phyloP scores from a whole-genome alignment of 805 yeast species.

The Candida railenensis region DNA sequence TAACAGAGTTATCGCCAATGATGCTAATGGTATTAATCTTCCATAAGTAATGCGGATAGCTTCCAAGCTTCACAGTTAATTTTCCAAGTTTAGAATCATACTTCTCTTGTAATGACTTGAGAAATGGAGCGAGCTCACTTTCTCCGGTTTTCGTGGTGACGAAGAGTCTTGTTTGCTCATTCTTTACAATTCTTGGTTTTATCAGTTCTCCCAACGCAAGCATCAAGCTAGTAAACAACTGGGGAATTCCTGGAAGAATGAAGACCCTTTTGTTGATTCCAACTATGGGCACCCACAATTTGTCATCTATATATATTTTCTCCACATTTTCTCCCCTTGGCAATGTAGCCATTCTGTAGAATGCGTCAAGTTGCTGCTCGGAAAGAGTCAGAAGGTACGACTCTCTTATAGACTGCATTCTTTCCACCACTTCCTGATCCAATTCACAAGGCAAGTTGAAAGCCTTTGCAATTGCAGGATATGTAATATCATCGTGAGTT shows the following conservation, averaged over 20 bases:
- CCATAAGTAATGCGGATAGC: slow-evolving; percentile 76
- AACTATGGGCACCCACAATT: slow-evolving; percentile 84
- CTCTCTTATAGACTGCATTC: slow-evolving; percentile 55
- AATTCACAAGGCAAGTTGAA: slow-evolving; percentile 49
- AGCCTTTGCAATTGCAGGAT: slow-evolving; percentile 69
- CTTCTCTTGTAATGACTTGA: slow-evolving; percentile 49
- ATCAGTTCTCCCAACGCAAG: slow-evolving; percentile 39
- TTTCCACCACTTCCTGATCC: slow-evolving; percentile 55
- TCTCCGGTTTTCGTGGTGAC: slow-evolving; percentile 65
- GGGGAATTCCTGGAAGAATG: slow-evolving; percentile 84
- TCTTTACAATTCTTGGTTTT: slow-evolving; percentile 22
- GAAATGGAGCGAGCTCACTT: slow-evolving; percentile 65
- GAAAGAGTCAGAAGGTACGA: slow-evolving; percentile 30
- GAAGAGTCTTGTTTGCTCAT: slow-evolving; percentile 41
- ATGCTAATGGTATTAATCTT: slow-evolving; percentile 70
- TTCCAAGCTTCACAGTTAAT: slow-evolving; percentile 64
- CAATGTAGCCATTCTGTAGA: slow-evolving; percentile 75
- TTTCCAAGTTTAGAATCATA: slow-evolving; percentile 28
- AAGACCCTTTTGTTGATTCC: slow-evolving; percentile 62
- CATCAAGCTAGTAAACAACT: slow-evolving; percentile 59
- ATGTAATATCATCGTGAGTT: slow-evolving; percentile 89
- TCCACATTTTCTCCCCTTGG: slow-evolving; percentile 50
- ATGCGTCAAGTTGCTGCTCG: slow-evolving; percentile 54
- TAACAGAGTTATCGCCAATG: slow-evolving; percentile 50
- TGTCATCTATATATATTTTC: slow-evolving; percentile 42